A percentile compares a stretch with the other conserved stretches of the same genome.
Conservation (phyloP, 495 filamentous ascomycete genomes). For the Tricharina praecox region DNA sequence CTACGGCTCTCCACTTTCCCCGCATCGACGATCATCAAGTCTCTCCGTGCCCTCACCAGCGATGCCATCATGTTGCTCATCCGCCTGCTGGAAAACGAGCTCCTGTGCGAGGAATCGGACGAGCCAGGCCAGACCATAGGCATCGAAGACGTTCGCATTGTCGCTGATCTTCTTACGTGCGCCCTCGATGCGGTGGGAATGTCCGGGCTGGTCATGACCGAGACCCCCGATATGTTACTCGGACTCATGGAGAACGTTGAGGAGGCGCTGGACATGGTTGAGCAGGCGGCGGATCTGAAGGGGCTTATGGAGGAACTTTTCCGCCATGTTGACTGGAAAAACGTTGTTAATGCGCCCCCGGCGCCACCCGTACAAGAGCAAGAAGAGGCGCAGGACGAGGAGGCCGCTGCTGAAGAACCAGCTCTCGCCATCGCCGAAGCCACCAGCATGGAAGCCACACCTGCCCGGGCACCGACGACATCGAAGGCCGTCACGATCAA, state of each 20-base stretch:
- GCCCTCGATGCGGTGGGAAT: slow-evolving; percentile 22
- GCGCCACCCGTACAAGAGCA: neutral
- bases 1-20: slow-evolving; percentile 18
- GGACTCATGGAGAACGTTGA: slow-evolving; percentile 14
- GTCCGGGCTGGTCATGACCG: slow-evolving; percentile 15
- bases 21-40: slow-evolving; percentile 7
- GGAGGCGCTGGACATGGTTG: slow-evolving; percentile 17
- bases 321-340: slow-evolving; percentile 17
- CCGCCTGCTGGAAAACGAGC: slow-evolving; percentile 18
- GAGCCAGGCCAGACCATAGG: slow-evolving; percentile 11
- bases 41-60: slow-evolving; percentile 12
- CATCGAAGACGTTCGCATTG: slow-evolving; percentile 19
- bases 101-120: slow-evolving; percentile 7
- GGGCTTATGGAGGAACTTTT: slow-evolving; percentile 25
- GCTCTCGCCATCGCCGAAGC: neutral
- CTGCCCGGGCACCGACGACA: neutral
- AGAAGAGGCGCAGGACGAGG: neutral
- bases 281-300: slow-evolving; percentile 22
- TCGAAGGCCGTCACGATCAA: neutral
- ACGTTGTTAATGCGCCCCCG: neutral
- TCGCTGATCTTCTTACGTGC: slow-evolving; percentile 17
- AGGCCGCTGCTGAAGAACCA: neutral
- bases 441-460: neutral
- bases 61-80: slow-evolving; percentile 15
- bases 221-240: slow-evolving; percentile 11